These are phyloP conservation scores for Apiospora marii DNA, from an alignment of 2,329 filamentous ascomycete genomes.

Conservation along the genomic window DNA sequence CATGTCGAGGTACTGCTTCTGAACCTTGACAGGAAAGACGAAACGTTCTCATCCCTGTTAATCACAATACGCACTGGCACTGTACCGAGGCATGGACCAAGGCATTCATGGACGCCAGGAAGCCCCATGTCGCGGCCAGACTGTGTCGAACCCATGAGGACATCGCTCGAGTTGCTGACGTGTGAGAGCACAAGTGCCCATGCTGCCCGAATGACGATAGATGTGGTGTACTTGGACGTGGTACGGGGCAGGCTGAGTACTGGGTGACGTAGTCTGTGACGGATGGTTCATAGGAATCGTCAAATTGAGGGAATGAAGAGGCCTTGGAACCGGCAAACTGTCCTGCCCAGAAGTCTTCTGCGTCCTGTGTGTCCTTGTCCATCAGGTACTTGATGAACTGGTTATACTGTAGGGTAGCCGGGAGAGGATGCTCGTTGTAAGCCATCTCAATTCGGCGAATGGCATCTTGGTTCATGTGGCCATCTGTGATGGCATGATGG, in stretches of 20 bases:
- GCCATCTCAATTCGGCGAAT: conserved; percentile 16
- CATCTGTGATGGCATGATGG: background rate
- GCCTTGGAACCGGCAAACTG: background rate
- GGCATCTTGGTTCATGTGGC: conserved; percentile 18
- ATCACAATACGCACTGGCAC: conserved; percentile 48
- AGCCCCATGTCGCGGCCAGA: conserved; percentile 44
- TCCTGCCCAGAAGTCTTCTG: background rate
- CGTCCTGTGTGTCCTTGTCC: background rate
- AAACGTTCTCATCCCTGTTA: conserved; percentile 37
- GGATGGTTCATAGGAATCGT: conserved; percentile 20
- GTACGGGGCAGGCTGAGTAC: conserved; percentile 40
- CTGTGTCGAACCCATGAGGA: conserved; percentile 49
- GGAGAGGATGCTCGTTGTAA: conserved; percentile 23
- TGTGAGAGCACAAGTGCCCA: conserved; percentile 47
- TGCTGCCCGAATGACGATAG: conserved; percentile 45
- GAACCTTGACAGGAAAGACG: conserved; percentile 22
- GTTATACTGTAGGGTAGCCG: conserved; percentile 13
- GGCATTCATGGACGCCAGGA: conserved; percentile 31
- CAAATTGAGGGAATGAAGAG: background rate
- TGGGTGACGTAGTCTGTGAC: background rate
- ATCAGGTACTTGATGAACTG: conserved; percentile 16
- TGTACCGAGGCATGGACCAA: conserved; percentile 48
- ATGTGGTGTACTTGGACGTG: conserved; percentile 37
- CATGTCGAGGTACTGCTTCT: conserved; percentile 44
- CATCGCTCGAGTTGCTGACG: conserved; percentile 43